A percentile compares a stretch with the other conserved stretches of the same genome.
Evolutionary conservation across 306 rosid species (phyloP).

Genomic region (Inga laurina): DNA sequence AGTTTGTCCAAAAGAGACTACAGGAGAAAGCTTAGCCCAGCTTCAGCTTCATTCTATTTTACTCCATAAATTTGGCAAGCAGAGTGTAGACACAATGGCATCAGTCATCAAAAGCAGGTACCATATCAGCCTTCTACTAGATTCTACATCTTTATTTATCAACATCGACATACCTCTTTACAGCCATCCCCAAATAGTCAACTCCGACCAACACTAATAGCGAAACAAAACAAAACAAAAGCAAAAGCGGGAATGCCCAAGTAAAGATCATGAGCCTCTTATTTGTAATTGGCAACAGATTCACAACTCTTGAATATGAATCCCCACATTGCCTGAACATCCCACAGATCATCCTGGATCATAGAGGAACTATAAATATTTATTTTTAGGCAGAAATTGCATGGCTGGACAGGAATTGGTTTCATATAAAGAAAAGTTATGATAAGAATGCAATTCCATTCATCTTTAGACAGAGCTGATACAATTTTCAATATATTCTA

Average conservation of each 20-base stretch:
- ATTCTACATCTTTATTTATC: not conserved
- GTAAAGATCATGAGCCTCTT: not conserved
- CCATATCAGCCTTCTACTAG: not conserved
- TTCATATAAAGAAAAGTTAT: not conserved
- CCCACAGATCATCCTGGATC: not conserved
- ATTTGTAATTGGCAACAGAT: not conserved
- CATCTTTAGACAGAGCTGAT: not conserved
- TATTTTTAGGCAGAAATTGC: not conserved
- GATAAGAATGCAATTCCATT: not conserved
- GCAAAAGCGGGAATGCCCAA: not conserved
- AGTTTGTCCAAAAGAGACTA: not conserved
- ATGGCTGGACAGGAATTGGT: not conserved
- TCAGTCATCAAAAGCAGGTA: not conserved
- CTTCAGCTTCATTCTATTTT: not conserved
- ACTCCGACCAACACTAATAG: not conserved
- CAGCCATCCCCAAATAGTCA: not conserved
- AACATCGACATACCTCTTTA: not conserved
- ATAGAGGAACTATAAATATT: conserved; percentile 7
- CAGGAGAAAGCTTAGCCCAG: conserved; percentile 1
- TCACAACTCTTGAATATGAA: conserved; percentile 13
- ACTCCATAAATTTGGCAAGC: not conserved
- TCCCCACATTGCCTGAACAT: conserved; percentile 1
- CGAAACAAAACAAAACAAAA: conserved; percentile 1
- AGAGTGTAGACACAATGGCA: not conserved
- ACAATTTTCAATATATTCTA: not conserved